phyloP scores from a whole-genome alignment of 73 alveolate genomes.

The Symbiodinium pilosum region DNA sequence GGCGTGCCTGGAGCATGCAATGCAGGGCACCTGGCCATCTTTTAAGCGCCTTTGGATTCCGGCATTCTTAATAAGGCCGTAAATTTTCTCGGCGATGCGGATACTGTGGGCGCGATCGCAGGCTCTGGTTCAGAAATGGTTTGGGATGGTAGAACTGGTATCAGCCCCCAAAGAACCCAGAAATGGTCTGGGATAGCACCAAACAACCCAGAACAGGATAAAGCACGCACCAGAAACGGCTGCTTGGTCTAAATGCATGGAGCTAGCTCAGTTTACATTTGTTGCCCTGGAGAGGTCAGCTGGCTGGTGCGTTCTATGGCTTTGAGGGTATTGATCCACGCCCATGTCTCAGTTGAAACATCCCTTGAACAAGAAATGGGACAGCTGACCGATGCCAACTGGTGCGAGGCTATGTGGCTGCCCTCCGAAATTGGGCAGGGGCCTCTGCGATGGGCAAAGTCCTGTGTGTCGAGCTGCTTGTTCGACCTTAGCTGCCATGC shows the following conservation, averaged over 20 bases:
- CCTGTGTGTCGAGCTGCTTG: no score
- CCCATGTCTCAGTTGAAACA: neutral
- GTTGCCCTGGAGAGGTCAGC: slow-evolving; percentile 16
- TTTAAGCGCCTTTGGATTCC: no score
- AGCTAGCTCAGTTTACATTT: no score
- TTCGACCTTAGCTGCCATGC: no score
- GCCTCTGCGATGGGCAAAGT: no score
- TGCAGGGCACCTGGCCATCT: no score
- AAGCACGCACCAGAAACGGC: no score
- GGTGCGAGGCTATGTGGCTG: neutral
- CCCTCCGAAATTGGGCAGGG: neutral
- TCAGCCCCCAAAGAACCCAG: neutral
- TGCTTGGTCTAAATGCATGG: no score
- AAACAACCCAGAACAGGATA: no score
- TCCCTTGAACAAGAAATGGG: neutral
- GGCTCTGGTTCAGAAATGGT: slow-evolving; percentile 42
- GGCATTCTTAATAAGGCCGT: slow-evolving; percentile 20
- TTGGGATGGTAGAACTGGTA: neutral
- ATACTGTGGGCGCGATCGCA: slow-evolving; percentile 89
- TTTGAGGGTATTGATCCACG: slow-evolving; percentile 55
- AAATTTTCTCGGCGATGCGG: slow-evolving; percentile 80
- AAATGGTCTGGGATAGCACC: neutral
- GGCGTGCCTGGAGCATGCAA: no score
- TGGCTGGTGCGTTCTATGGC: slow-evolving; percentile 87
- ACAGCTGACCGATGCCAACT: neutral